Percentiles rank a stretch among this genome's conserved stretches.
phyloP scores from a whole-genome alignment of 768 basidiomycete species.

The Leccinellum albellum region DNA sequence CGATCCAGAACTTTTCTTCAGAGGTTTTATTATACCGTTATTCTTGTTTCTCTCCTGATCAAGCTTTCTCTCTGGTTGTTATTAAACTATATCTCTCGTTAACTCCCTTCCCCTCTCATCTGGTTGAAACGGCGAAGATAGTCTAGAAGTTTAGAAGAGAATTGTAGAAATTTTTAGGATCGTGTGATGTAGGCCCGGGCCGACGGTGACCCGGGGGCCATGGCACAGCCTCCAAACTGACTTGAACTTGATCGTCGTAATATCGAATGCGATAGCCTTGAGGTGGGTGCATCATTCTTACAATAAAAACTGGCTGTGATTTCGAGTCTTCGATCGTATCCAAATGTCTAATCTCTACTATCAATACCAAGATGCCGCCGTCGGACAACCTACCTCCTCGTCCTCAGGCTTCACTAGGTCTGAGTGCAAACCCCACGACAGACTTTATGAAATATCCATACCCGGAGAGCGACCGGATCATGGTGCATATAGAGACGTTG shows the following conservation, averaged over 20 bases:
- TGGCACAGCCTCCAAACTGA: no score
- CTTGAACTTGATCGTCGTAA: no score
- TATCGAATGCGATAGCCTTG: no score
- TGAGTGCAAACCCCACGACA: background rate
- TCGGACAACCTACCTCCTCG: constrained; percentile 3
- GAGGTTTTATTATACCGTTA: background rate
- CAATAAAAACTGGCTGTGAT: no score
- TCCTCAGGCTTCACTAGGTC: background rate
- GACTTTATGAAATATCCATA: constrained; percentile 21
- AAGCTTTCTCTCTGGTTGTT: background rate
- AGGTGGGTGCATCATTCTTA: no score
- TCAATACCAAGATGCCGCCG: constrained; percentile 11
- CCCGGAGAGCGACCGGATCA: constrained; percentile 6
- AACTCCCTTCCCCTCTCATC: background rate
- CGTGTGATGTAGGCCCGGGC: no score
- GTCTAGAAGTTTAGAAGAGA: background rate
- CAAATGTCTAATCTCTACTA: background rate
- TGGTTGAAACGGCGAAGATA: background rate
- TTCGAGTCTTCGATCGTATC: no score
- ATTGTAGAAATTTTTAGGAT: no score
- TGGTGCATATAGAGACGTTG: constrained; percentile 12
- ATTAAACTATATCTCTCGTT: background rate
- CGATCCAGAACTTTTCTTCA: background rate
- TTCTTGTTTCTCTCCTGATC: background rate
- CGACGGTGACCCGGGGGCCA: no score